Base-by-base conservation (phyloP, 73 alveolate species). In the Paramecium caudatum region DNA sequence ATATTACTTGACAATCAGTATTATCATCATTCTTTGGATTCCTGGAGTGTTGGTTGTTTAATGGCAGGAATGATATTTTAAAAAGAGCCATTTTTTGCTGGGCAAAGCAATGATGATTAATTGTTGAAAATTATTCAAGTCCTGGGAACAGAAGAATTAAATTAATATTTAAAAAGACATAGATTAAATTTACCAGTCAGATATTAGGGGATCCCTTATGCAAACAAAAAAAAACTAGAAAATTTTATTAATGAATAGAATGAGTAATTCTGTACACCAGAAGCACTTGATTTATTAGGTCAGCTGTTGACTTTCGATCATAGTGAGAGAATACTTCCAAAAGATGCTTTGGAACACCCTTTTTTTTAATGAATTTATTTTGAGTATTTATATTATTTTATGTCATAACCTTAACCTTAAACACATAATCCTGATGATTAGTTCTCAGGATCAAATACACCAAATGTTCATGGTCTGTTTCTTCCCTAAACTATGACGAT, bases 1-100 rank as follows among this genome's bases (percentile, higher is more conserved):
- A 41, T 95, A 4, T 85, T 95, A 23, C 88, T 95, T 5, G 96
- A 94, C 82, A 82, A 85, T 69, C 46, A 55, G 8, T 47, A 82
- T 39, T 95, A 95, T 90, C 96, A 95, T 81, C 94, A 94, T 74
- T 91, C 96, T 9, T 65, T 95, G 23, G 98, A 95, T 90, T 82
- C 95, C 48, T 95, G 98, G 98, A 88, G 96, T 45, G 88, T 93
- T 15, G 98, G 98, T 2, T 95, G 97, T 92, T 83, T 94, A 69
- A 86, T 95, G 49, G 97, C 98, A 15, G 98, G 96, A 43, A 94
- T 95, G 91, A 95, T 95, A 3, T 95, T 95, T 90, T 93, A 94
- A 23, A 95, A 91, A 48, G 98, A 95, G 48, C 97, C 97, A 30
- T 93, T 95, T 91, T 93, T 95, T 62, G 74, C 62, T 17, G 98